Percentiles rank a stretch among this genome's conserved stretches.
Evolutionary conservation across 2,329 filamentous ascomycete genomes (phyloP).

Genomic region (Aciculosporium take): DNA sequence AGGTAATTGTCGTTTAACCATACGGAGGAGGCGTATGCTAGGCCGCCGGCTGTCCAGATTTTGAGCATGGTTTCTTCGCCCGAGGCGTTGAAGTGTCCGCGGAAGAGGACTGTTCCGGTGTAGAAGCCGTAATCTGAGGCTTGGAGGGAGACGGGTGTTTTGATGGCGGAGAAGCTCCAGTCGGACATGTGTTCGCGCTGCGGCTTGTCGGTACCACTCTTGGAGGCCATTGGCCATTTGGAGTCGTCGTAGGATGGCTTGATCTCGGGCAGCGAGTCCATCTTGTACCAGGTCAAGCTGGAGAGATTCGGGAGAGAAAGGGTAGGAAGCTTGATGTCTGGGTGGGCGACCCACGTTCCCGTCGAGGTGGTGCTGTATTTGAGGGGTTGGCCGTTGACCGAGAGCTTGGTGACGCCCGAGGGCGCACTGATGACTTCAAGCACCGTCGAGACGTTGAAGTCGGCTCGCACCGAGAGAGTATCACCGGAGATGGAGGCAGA

Average conservation of each 20-base stretch:
- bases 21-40: slow-evolving; percentile 49
- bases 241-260: slow-evolving; percentile 51
- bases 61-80: slow-evolving; percentile 44
- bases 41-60: slow-evolving; percentile 50
- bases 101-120: slow-evolving; percentile 53
- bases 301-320: slow-evolving; percentile 28
- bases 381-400: slow-evolving; percentile 25
- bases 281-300: slow-evolving; percentile 49
- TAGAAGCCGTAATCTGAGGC: slow-evolving; percentile 62
- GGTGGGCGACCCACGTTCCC: slow-evolving; percentile 34
- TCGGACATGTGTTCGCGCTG: slow-evolving; percentile 43
- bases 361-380: slow-evolving; percentile 22
- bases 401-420: slow-evolving; percentile 28
- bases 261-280: slow-evolving; percentile 60
- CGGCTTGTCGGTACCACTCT: slow-evolving; percentile 12
- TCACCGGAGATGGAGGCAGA: slow-evolving; percentile 40
- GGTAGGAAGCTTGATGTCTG: slow-evolving; percentile 36
- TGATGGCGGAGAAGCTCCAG: slow-evolving; percentile 42
- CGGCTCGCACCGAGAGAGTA: slow-evolving; percentile 50
- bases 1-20: slow-evolving; percentile 52
- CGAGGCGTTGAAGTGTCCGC: slow-evolving; percentile 52
- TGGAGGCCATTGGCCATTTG: slow-evolving; percentile 33
- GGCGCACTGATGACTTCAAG: slow-evolving; percentile 56
- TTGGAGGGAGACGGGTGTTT: slow-evolving; percentile 54
- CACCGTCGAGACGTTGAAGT: slow-evolving; percentile 48